Evolutionary conservation across 2,329 filamentous ascomycete genomes (phyloP), one percentile per base, ranked within the genome.

Genomic region (Arthrobotrys conoides): DNA sequence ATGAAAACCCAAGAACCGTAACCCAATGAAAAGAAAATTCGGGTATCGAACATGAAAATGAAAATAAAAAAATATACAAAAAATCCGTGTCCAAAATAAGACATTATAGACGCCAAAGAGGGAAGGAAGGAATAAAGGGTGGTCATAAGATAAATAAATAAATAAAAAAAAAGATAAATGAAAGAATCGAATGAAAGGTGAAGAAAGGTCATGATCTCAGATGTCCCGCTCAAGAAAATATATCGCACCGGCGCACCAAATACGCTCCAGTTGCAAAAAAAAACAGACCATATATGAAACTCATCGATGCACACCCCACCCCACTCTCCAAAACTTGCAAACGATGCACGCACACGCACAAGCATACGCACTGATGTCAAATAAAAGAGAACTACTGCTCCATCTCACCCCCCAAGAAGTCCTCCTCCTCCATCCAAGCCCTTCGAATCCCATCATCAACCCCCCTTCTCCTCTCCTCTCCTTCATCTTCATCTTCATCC

Each of bases 371-470:
- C 41, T 1, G 41, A 46, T 6, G 8, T 22, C 44, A 22, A 22
- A 27, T 63, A 41, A 20, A 55, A 64, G 10, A 3, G 16, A 51
- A 22, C 53, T 71, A 77, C 61, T 67, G 59, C 53, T 77, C 73
- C 22, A 49, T 27, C n/a, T 71, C 61, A 14, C 44, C 73, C 18
- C 67, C 63, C 44, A 77, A 41, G 24, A 77, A 77, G 6, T 77
- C 73, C 33, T 77, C 73, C 51, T 77, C 73, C n/a, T 64, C 67
- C 73, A 77, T 77, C 73, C 73, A 77, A 24, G 73, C 73, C 30
- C 73, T 22, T 30, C 73, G 24, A 12, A 77, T 77, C 20, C 73
- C 73, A 71, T 77, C 73, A 49, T 77, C 73, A 18, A 68, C 67
- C n/a, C 73, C 48, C 33, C 73, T 36, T 10, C 70, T 71, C 22